Percentiles rank a stretch among this genome's conserved stretches.
Conservation (phyloP, 2,329 filamentous ascomycete genomes). For the Aspergillus fructus region DNA sequence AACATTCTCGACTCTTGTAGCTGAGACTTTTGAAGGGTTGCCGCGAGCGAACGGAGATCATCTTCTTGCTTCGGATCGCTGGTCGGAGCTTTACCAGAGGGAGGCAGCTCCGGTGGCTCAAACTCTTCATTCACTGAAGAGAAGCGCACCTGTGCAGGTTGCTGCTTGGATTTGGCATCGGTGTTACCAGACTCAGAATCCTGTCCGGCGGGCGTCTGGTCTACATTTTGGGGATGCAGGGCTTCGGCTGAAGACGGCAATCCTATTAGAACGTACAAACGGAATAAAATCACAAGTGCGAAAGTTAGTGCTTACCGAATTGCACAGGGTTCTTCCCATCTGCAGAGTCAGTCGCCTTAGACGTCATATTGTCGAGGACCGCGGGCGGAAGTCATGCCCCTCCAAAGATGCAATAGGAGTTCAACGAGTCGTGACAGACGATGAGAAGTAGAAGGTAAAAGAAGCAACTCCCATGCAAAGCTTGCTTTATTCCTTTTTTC, state of each 20-base stretch:
- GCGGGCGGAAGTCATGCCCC: conserved; percentile 35
- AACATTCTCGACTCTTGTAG: conserved; percentile 81
- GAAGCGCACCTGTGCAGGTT: conserved; percentile 61
- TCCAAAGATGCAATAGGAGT: conserved; percentile 17
- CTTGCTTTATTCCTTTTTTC: background rate
- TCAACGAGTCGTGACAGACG: background rate
- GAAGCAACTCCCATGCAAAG: background rate
- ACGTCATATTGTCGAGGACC: conserved; percentile 36
- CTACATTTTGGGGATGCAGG: conserved; percentile 19
- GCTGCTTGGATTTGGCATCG: conserved; percentile 31
- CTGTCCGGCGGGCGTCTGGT: conserved; percentile 23
- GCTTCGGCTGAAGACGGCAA: conserved; percentile 15
- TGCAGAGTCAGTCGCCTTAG: conserved; percentile 31
- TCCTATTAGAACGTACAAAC: conserved; percentile 8
- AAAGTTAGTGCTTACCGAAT: conserved; percentile 30
- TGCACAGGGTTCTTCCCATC: conserved; percentile 25
- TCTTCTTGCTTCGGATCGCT: conserved; percentile 49
- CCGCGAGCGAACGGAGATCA: conserved; percentile 69
- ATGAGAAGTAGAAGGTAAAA: background rate
- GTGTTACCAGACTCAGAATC: conserved; percentile 23
- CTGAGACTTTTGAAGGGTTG: conserved; percentile 69
- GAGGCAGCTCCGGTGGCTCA: conserved; percentile 45
- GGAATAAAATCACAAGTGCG: conserved; percentile 7
- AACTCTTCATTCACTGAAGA: conserved; percentile 71
- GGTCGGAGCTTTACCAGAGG: conserved; percentile 18